Conservation (phyloP, 139 green algal genomes). For the Protoeuglena noctilucae region DNA sequence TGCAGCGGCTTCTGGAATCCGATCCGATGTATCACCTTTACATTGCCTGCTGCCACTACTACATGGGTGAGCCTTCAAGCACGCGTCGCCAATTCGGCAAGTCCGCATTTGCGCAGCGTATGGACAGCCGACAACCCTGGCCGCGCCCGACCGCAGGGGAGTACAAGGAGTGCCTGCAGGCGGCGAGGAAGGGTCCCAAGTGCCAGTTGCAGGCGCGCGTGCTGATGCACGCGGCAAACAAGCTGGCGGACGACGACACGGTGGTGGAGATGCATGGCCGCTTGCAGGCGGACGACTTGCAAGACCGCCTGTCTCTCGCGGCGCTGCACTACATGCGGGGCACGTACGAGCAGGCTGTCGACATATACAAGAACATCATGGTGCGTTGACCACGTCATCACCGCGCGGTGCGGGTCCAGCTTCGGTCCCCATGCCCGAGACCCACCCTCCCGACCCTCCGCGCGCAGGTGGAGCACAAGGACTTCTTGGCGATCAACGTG, state of each 20-base stretch:
- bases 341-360: constrained; percentile 56
- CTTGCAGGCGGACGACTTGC: constrained; percentile 47
- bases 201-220: constrained; percentile 42
- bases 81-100: too few species aligned
- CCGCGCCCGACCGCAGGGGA: too few species aligned
- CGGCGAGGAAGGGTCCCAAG: constrained; percentile 36
- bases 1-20: constrained; percentile 24
- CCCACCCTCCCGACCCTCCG: too few species aligned
- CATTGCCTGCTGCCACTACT: constrained; percentile 45
- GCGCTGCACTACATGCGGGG: constrained; percentile 34
- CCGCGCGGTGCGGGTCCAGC: neutral
- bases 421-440: neutral
- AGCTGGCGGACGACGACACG: constrained; percentile 39
- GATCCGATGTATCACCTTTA: constrained; percentile 47
- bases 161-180: too few species aligned
- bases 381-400: too few species aligned
- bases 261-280: constrained; percentile 50
- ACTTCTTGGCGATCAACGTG: constrained; percentile 59
- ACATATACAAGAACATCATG: constrained; percentile 70
- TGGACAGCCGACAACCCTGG: too few species aligned
- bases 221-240: constrained; percentile 57
- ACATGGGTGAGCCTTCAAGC: too few species aligned
- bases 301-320: constrained; percentile 63
- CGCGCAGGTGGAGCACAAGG: constrained; percentile 41
- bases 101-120: too few species aligned